These are phyloP conservation scores for Balamuthia mandrillaris DNA, from an alignment of 208 protist genomes.

Conservation along the genomic window DNA sequence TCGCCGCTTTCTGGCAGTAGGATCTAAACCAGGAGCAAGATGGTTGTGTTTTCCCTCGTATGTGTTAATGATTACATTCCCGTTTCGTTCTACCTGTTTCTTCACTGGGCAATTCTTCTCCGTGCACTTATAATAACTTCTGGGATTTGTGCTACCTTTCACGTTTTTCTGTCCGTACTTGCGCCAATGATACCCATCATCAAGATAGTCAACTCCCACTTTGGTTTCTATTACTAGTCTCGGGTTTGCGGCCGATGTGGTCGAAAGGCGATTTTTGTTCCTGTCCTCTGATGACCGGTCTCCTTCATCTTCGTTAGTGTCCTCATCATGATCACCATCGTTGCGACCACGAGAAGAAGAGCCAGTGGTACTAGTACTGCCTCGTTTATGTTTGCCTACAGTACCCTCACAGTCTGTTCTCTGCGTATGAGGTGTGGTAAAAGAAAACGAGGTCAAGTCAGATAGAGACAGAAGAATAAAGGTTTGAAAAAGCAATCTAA, in stretches of 20 bases:
- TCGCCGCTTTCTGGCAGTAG: not conserved
- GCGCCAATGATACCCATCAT: slow-evolving; percentile 39
- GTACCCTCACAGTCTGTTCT: too few species aligned
- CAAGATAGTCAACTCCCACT: slow-evolving; percentile 25
- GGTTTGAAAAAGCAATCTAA: not conserved
- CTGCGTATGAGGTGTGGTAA: too few species aligned
- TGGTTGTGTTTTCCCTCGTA: slow-evolving; percentile 33
- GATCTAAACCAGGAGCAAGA: too few species aligned
- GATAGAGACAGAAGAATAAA: too few species aligned
- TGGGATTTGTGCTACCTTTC: slow-evolving; percentile 2
- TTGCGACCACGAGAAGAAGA: too few species aligned
- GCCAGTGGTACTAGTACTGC: too few species aligned
- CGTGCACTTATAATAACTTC: slow-evolving; percentile 38
- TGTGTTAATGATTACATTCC: slow-evolving; percentile 30
- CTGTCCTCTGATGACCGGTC: not conserved
- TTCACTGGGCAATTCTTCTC: slow-evolving; percentile 4
- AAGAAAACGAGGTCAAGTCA: too few species aligned
- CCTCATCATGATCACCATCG: too few species aligned
- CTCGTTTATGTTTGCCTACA: too few species aligned
- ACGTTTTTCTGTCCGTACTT: slow-evolving; percentile 46
- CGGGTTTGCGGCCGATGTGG: not conserved
- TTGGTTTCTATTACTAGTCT: slow-evolving; percentile 24
- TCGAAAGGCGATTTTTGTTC: not conserved
- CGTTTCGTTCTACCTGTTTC: slow-evolving; percentile 36
- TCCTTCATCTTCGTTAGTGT: too few species aligned